Evolutionary conservation across 2,329 filamentous ascomycete species (phyloP).

Genomic region (Botrytis pseudocinerea): DNA sequence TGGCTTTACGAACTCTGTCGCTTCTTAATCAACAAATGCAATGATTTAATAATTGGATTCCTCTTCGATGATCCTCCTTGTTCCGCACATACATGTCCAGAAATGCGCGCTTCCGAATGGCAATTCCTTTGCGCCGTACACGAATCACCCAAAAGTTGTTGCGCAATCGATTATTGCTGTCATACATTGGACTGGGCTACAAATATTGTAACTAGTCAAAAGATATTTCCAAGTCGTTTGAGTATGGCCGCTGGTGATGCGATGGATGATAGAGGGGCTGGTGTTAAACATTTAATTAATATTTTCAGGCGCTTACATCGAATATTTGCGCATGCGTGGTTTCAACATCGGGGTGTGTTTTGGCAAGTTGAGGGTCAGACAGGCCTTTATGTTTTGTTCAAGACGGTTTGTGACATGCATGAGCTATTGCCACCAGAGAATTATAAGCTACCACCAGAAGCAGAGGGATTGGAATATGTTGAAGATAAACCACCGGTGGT

Average conservation of each 20-base stretch:
- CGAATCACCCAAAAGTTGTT: slow-evolving; percentile 93
- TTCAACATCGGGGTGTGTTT: slow-evolving; percentile 92
- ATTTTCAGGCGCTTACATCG: slow-evolving; percentile 92
- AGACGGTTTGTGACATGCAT: slow-evolving; percentile 92
- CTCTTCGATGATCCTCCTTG: slow-evolving; percentile 90
- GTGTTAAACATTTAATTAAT: slow-evolving; percentile 84
- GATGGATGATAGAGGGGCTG: slow-evolving; percentile 60
- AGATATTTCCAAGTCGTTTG: slow-evolving; percentile 84
- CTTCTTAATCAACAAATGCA: slow-evolving; percentile 92
- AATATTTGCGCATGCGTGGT: slow-evolving; percentile 99
- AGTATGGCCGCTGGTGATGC: slow-evolving; percentile 44
- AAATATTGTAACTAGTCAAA: slow-evolving; percentile 89
- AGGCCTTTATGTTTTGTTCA: slow-evolving; percentile 96
- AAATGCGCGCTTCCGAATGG: slow-evolving; percentile 99
- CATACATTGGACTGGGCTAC: slow-evolving; percentile 98
- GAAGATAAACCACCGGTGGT: slow-evolving; percentile 45
- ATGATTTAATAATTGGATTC: slow-evolving; percentile 87
- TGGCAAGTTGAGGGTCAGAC: slow-evolving; percentile 89
- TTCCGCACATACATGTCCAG: slow-evolving; percentile 84
- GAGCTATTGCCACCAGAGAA: slow-evolving; percentile 88
- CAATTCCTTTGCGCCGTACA: slow-evolving; percentile 98
- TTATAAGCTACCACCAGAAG: slow-evolving; percentile 91
- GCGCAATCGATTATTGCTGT: slow-evolving; percentile 98
- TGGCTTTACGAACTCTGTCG: slow-evolving; percentile 99
- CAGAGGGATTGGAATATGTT: slow-evolving; percentile 72